Evolutionary conservation across 169 alveolate species (phyloP).

Genomic region (Condylostoma magnum): DNA sequence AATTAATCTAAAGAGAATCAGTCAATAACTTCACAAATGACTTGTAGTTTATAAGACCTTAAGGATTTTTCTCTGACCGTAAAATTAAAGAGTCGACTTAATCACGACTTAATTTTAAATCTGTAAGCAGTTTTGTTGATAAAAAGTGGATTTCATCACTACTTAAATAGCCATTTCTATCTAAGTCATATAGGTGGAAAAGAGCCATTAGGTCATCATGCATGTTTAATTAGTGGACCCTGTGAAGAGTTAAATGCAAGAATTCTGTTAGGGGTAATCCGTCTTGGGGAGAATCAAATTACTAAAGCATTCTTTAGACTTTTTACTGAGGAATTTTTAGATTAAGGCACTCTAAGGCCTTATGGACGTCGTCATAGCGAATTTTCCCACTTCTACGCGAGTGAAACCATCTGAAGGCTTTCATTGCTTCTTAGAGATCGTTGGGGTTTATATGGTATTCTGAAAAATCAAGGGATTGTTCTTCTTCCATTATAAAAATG

Average conservation of each 20-base stretch:
- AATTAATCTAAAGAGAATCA: no score
- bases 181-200: constrained; percentile 26
- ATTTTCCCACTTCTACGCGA: constrained; percentile 5
- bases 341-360: constrained; percentile 14
- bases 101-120: neutral
- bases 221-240: constrained; percentile 28
- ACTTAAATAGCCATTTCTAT: constrained; percentile 22
- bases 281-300: neutral
- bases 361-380: neutral
- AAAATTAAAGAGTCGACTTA: neutral
- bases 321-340: constrained; percentile 22
- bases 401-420: constrained; percentile 30
- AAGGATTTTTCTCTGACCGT: constrained; percentile 1
- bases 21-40: constrained; percentile 23
- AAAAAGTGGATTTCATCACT: constrained; percentile 23
- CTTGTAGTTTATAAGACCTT: constrained; percentile 18
- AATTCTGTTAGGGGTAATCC: constrained; percentile 1
- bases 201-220: constrained; percentile 34
- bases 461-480: constrained; percentile 28
- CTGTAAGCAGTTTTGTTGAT: constrained; percentile 1
- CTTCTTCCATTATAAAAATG: no score
- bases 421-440: constrained; percentile 29
- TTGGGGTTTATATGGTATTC: constrained; percentile 27
- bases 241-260: constrained; percentile 10
- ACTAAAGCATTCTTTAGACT: neutral